These are phyloP conservation scores for Paralagenidium karlingii DNA, from an alignment of 352 stramenopile species.

Conservation along the genomic window DNA sequence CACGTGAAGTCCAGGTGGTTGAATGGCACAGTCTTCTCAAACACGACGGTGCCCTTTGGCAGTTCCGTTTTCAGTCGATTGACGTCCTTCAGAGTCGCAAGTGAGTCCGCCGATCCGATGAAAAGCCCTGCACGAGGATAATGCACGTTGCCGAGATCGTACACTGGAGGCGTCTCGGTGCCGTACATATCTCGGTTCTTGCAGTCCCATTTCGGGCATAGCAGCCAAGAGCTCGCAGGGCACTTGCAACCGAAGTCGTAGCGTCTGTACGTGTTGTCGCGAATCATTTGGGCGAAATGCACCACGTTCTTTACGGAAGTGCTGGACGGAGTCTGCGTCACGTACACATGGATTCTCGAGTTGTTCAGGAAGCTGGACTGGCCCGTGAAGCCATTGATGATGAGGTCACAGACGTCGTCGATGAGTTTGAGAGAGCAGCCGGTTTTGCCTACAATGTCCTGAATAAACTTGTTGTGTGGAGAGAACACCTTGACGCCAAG, in stretches of 20 bases:
- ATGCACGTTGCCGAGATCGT: slow-evolving; percentile 21
- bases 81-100: slow-evolving; percentile 29
- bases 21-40: slow-evolving; percentile 27
- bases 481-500: slow-evolving; percentile 34
- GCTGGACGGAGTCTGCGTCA: slow-evolving; percentile 39
- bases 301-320: slow-evolving; percentile 56
- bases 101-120: slow-evolving; percentile 30
- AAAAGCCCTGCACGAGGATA: slow-evolving; percentile 43
- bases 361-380: slow-evolving; percentile 33
- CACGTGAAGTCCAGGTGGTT: slow-evolving; percentile 67
- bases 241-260: slow-evolving; percentile 53
- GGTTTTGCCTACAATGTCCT: slow-evolving; percentile 26
- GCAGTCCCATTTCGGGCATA: slow-evolving; percentile 30
- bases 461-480: slow-evolving; percentile 25
- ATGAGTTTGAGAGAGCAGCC: slow-evolving; percentile 28
- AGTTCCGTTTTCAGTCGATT: slow-evolving; percentile 26
- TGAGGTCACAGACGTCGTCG: slow-evolving; percentile 19
- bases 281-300: slow-evolving; percentile 46
- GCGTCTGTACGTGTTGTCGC: slow-evolving; percentile 35
- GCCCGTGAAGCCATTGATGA: slow-evolving; percentile 26
- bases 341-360: slow-evolving; percentile 43
- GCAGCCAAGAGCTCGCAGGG: slow-evolving; percentile 14
- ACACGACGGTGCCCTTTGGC: slow-evolving; percentile 30
- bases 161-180: slow-evolving; percentile 19
- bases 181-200: slow-evolving; percentile 44